Conservation (phyloP, 2,329 filamentous ascomycete genomes). For the Pestalotiopsis sp. region DNA sequence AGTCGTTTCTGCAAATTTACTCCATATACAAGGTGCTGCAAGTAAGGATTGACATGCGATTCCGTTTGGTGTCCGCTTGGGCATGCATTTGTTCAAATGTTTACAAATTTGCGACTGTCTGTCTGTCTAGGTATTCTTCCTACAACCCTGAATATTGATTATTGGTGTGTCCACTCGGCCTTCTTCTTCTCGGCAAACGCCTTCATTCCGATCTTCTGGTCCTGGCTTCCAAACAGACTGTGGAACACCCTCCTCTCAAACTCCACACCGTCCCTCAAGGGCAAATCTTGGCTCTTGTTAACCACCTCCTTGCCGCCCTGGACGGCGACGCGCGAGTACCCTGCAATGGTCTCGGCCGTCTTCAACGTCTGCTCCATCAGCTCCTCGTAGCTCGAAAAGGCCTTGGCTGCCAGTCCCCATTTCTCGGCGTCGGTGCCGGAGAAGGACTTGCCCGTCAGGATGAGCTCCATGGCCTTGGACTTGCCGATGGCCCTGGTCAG, state of each 20-base stretch:
- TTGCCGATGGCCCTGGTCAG: slow-evolving; percentile 83
- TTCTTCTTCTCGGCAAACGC: slow-evolving; percentile 96
- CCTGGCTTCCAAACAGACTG: slow-evolving; percentile 86
- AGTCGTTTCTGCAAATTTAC: neutral
- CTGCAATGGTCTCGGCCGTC: slow-evolving; percentile 87
- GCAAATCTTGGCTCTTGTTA: slow-evolving; percentile 95
- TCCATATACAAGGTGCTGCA: neutral
- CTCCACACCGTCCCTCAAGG: slow-evolving; percentile 87
- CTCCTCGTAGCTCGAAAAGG: slow-evolving; percentile 79
- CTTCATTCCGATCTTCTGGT: slow-evolving; percentile 97
- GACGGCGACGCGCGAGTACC: slow-evolving; percentile 83
- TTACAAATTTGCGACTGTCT: too few species aligned
- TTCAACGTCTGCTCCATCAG: slow-evolving; percentile 79
- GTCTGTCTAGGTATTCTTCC: neutral
- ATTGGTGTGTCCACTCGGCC: slow-evolving; percentile 85
- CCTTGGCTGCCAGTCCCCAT: slow-evolving; percentile 86
- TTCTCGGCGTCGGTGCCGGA: slow-evolving; percentile 80
- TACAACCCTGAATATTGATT: slow-evolving; percentile 21
- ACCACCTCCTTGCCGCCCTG: slow-evolving; percentile 97
- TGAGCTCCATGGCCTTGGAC: slow-evolving; percentile 86
- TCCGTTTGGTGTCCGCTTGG: neutral
- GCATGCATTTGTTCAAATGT: neutral
- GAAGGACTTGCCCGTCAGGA: slow-evolving; percentile 84
- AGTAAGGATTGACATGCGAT: neutral
- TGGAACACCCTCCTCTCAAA: slow-evolving; percentile 95